These are phyloP conservation scores for Boletus reticulatus DNA, from an alignment of 768 basidiomycete species.

Conservation along the genomic window DNA sequence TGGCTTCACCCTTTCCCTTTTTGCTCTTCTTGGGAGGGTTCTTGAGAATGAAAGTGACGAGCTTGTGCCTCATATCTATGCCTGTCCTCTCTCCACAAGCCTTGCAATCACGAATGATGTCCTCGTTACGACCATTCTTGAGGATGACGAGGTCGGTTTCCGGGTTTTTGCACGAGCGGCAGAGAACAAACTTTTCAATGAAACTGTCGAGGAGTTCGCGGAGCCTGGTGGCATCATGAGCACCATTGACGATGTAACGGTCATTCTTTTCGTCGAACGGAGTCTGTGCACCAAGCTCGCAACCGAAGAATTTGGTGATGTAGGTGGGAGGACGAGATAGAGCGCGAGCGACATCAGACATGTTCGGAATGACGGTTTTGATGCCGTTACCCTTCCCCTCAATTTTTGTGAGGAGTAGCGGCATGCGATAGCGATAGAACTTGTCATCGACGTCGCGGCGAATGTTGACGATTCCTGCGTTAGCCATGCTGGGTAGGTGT, in stretches of 20 bases:
- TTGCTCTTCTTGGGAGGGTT: constrained; percentile 89
- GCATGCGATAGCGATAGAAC: constrained; percentile 98
- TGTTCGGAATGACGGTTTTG: constrained; percentile 98
- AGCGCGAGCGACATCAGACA: constrained; percentile 96
- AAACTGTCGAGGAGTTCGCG: constrained; percentile 95
- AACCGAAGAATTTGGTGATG: constrained; percentile 98
- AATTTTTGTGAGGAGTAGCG: constrained; percentile 89
- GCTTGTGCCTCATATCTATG: constrained; percentile 95
- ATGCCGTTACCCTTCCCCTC: constrained; percentile 99
- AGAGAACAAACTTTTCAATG: constrained; percentile 98
- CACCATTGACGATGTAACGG: constrained; percentile 97
- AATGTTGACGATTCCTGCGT: constrained; percentile 80
- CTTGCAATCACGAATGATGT: constrained; percentile 95
- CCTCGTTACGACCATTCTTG: constrained; percentile 75
- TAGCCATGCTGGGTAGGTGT: constrained; percentile 74
- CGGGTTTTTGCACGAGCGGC: constrained; percentile 97
- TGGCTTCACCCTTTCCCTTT: constrained; percentile 51
- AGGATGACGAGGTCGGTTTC: constrained; percentile 95
- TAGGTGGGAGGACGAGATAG: constrained; percentile 93
- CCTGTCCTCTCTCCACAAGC: constrained; percentile 92
- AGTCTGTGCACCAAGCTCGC: constrained; percentile 97
- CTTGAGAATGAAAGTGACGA: constrained; percentile 94
- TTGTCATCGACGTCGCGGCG: constrained; percentile 96
- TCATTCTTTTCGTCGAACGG: constrained; percentile 96
- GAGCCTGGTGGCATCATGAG: constrained; percentile 86